Evolutionary conservation across 2,329 filamentous ascomycete species (phyloP).

Genomic region (Torrubiellomyces zombiae): DNA sequence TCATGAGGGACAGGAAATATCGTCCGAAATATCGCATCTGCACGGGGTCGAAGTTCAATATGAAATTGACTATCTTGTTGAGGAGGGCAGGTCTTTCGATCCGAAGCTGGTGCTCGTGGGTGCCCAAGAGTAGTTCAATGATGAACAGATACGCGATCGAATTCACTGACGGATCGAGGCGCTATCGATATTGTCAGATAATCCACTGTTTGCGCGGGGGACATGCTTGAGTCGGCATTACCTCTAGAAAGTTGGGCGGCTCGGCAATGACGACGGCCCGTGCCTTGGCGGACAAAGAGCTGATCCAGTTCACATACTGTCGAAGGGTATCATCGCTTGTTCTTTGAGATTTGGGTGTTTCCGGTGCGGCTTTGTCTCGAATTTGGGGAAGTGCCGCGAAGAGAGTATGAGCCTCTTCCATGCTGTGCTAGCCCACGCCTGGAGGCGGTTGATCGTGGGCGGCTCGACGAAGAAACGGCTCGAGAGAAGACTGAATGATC

Average conservation of each 20-base stretch:
- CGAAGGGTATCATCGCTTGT: constrained; percentile 22
- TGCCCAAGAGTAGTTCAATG: constrained; percentile 22
- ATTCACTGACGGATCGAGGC: constrained; percentile 28
- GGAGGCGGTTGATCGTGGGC: too few relatives aligned
- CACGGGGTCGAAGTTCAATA: constrained; percentile 29
- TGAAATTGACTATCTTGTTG: constrained; percentile 26
- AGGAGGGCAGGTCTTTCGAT: constrained; percentile 17
- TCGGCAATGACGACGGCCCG: constrained; percentile 14
- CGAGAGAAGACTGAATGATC: too few relatives aligned
- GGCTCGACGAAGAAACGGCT: too few relatives aligned
- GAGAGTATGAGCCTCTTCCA: too few relatives aligned
- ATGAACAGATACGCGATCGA: constrained; percentile 35
- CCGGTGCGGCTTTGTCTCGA: too few relatives aligned
- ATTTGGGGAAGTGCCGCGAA: too few relatives aligned
- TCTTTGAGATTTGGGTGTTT: too few relatives aligned
- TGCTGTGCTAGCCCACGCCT: too few relatives aligned
- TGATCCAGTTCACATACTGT: constrained; percentile 20
- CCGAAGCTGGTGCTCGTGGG: constrained; percentile 10
- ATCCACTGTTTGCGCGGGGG: background rate
- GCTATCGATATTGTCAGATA: constrained; percentile 13
- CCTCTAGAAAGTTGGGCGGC: constrained; percentile 24
- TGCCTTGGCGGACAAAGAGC: constrained; percentile 19
- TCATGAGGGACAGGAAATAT: constrained; percentile 26
- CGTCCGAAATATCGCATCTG: constrained; percentile 35
- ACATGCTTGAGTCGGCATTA: too few relatives aligned